Conservation (phyloP, 345 rosid species). For the Salix purpurea region DNA sequence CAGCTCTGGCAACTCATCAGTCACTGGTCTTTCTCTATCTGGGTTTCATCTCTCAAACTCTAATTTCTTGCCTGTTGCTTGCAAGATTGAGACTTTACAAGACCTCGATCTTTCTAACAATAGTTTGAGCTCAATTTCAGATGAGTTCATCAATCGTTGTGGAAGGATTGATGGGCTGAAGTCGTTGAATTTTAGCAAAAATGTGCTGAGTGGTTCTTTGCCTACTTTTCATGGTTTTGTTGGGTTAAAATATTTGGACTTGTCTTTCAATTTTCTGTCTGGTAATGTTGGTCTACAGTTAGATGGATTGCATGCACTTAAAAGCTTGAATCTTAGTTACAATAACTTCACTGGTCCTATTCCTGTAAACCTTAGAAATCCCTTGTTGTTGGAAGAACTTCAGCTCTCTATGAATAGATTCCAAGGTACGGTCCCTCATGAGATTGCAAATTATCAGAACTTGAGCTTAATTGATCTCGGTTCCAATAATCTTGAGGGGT, state of each 20-base stretch:
- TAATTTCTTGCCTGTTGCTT: conserved; percentile 39
- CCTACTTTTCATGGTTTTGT: conserved; percentile 46
- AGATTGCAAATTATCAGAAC: conserved; percentile 31
- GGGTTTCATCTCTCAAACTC: conserved; percentile 37
- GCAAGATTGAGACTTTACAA: conserved; percentile 52
- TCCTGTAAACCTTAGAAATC: conserved; percentile 36
- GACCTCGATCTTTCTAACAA: conserved; percentile 54
- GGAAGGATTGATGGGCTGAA: conserved; percentile 40
- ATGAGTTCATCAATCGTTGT: conserved; percentile 39
- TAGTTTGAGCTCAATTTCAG: conserved; percentile 43
- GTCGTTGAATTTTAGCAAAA: conserved; percentile 52
- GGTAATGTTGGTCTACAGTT: conserved; percentile 41
- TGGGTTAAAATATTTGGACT: conserved; percentile 53
- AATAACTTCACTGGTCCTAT: conserved; percentile 39
- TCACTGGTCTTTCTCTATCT: conserved; percentile 35
- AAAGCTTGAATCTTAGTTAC: conserved; percentile 40
- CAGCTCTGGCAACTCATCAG: conserved; percentile 25
- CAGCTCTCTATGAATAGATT: conserved; percentile 38
- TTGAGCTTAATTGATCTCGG: conserved; percentile 53
- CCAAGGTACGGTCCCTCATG: conserved; percentile 43
- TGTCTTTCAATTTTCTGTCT: conserved; percentile 40
- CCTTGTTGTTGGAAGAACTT: conserved; percentile 41
- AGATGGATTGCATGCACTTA: conserved; percentile 44
- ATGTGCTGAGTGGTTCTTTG: conserved; percentile 33
- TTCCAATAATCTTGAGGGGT: conserved; percentile 39